Base-by-base conservation (phyloP, 805 yeast species). In the Cyberlindnera samutprakarnensis region DNA sequence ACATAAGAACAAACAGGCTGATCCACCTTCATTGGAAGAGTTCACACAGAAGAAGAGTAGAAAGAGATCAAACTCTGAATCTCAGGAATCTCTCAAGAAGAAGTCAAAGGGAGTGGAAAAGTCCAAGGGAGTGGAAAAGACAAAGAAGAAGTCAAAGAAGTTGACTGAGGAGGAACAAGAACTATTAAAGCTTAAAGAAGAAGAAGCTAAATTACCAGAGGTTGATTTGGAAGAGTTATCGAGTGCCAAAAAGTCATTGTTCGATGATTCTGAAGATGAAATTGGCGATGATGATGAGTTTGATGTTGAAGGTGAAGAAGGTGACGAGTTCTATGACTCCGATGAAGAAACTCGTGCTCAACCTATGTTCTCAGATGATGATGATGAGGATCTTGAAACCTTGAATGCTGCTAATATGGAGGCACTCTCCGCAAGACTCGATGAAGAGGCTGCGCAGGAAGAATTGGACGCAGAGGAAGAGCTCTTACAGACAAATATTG, bases 1-100 rank as follows among this genome's bases (percentile, higher is more conserved):
- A 66, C 84, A 85, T 37, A 86, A 81, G 61, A 81, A 85, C 51
- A 90, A 85, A 68, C 97, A 90, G 64, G 92, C 86, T 28, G 83
- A 72, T 37, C 97, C 97, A 46, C 96, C 96, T 22, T 55, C 87
- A 6, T 65, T 78, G 41, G 97, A 90, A 27, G 95, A 90, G 51
- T 78, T 88, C 56, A 68, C 69, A 39, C 72, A 62, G 48, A 66
- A 63, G 31, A 55, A 51, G 30, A 53, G 49, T 20, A 45, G 49
- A 40, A 51, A 53, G 44, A 54, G 61, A 44, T 47, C 62, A 31
- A 54, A 45, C 14, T 46, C 56, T 9, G 46, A 51, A 8, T 33
- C 54, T 18, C 51, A 48, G 21, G 49, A 47, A 26, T 42, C 49
- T 25, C 18, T 22, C 33, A 27, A 27, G 47, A 48, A 40, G 41